These are phyloP conservation scores for Thecaphora thlaspeos DNA, from an alignment of 1,284 basidiomycete genomes.

Conservation along the genomic window DNA sequence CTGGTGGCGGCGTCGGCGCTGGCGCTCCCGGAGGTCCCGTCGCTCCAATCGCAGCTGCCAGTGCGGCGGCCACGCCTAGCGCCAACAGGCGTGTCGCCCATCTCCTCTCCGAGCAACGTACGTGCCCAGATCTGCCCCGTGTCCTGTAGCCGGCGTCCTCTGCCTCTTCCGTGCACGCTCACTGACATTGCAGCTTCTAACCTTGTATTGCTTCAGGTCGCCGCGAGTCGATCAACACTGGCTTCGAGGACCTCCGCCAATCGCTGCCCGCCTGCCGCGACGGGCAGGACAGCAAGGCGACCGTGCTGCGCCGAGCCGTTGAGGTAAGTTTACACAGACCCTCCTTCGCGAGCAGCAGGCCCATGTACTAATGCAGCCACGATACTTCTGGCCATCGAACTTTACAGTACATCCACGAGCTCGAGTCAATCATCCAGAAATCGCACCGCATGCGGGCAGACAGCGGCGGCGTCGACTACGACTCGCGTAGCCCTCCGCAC, in stretches of 20 bases:
- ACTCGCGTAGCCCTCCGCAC: constrained; percentile 29
- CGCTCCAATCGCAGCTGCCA: constrained; percentile 1
- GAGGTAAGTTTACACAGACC: constrained; percentile 3
- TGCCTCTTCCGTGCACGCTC: too few relatives aligned
- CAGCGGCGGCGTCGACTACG: constrained; percentile 8
- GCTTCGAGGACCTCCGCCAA: constrained; percentile 38
- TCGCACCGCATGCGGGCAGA: constrained; percentile 16
- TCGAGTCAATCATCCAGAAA: constrained; percentile 28
- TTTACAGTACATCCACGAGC: constrained; percentile 27
- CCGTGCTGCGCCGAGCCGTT: constrained; percentile 34
- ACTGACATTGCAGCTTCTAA: too few relatives aligned
- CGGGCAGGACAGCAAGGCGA: constrained; percentile 40
- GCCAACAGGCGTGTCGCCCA: constrained; percentile 33
- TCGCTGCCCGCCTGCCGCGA: constrained; percentile 33
- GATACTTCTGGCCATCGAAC: background rate
- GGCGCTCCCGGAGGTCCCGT: background rate
- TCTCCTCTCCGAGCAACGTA: constrained; percentile 30
- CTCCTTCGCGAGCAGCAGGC: too few relatives aligned
- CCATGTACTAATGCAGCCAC: too few relatives aligned
- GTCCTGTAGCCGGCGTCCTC: too few relatives aligned
- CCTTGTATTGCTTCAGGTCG: too few relatives aligned
- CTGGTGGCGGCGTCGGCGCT: too few relatives aligned
- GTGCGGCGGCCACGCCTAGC: constrained; percentile 15
- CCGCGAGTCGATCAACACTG: constrained; percentile 41
- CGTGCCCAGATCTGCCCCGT: background rate